phyloP scores from a whole-genome alignment of 1,139 yeast species.

The Yamadazyma sp. region DNA sequence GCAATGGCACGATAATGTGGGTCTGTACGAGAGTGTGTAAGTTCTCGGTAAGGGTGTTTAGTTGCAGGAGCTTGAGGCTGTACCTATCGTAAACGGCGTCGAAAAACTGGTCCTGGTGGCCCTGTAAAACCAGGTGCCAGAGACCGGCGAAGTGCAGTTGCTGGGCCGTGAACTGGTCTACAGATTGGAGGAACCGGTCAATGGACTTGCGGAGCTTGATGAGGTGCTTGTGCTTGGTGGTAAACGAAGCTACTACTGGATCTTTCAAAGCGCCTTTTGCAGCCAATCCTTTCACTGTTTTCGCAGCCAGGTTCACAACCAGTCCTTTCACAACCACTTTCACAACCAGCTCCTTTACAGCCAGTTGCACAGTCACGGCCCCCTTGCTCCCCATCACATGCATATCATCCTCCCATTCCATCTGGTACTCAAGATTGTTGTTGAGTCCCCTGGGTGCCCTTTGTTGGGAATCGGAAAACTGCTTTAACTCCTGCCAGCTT shows the following conservation, averaged over 20 bases:
- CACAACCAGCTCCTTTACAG: too few relatives aligned
- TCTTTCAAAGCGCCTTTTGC: too few relatives aligned
- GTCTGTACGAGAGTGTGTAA: background rate
- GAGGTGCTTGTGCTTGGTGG: slow-evolving; percentile 5
- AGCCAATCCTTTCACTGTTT: background rate
- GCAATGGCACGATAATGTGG: background rate
- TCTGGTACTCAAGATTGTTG: slow-evolving; percentile 11
- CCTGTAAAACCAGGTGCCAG: slow-evolving; percentile 20
- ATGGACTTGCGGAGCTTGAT: slow-evolving; percentile 6
- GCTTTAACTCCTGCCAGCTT: slow-evolving; percentile 15
- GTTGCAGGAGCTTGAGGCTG: slow-evolving; percentile 15
- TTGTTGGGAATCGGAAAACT: background rate
- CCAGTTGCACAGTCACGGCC: too few relatives aligned
- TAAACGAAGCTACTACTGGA: background rate
- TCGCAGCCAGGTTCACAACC: background rate
- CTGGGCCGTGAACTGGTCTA: slow-evolving; percentile 11
- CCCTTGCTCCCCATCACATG: background rate
- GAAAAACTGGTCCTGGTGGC: slow-evolving; percentile 13
- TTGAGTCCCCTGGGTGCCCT: background rate
- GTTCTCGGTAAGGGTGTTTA: background rate
- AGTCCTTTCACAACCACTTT: too few relatives aligned
- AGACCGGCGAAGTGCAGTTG: slow-evolving; percentile 17
- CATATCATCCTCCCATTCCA: too few relatives aligned
- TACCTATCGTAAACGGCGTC: slow-evolving; percentile 20
- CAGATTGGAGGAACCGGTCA: slow-evolving; percentile 4